phyloP scores from a whole-genome alignment of 2,329 filamentous ascomycete species.

The Alternaria arborescens region DNA sequence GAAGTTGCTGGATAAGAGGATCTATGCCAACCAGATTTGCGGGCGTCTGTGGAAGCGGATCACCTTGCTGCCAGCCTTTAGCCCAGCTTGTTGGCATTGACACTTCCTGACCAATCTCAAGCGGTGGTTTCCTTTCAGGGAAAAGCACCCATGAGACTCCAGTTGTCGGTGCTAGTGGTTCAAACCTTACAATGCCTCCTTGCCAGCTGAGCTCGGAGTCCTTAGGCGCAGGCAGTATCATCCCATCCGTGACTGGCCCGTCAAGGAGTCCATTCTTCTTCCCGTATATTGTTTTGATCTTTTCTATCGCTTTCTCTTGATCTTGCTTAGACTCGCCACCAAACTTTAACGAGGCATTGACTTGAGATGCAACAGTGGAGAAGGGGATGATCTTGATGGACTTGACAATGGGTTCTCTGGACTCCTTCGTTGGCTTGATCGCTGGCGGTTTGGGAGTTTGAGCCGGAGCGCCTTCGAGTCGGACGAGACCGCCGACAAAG shows the following conservation, averaged over 20 bases:
- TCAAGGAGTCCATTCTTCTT: constrained; percentile 72
- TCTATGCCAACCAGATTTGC: constrained; percentile 86
- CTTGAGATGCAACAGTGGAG: constrained; percentile 62
- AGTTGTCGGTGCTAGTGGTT: constrained; percentile 59
- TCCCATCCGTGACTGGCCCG: constrained; percentile 89
- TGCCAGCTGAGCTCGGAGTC: constrained; percentile 71
- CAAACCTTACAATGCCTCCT: constrained; percentile 83
- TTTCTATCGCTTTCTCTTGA: constrained; percentile 77
- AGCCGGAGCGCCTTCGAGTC: constrained; percentile 81
- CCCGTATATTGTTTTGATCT: constrained; percentile 76
- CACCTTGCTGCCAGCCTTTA: constrained; percentile 61
- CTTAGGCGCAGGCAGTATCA: constrained; percentile 72
- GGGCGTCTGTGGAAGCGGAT: constrained; percentile 62
- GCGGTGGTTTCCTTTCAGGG: constrained; percentile 73
- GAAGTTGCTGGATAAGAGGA: constrained; percentile 73
- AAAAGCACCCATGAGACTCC: constrained; percentile 75
- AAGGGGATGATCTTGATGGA: constrained; percentile 85
- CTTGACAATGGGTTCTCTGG: constrained; percentile 62
- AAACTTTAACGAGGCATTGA: constrained; percentile 77
- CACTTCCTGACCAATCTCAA: constrained; percentile 80
- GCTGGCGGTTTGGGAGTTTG: constrained; percentile 71
- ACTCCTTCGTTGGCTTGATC: constrained; percentile 50
- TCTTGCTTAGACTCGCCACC: constrained; percentile 87
- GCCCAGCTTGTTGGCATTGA: constrained; percentile 66
- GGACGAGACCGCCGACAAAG: constrained; percentile 85